A percentile compares a stretch with the other conserved stretches of the same genome.
Evolutionary conservation across 2,329 filamentous ascomycete genomes (phyloP).

Genomic region (Colletotrichum chrysophilum): DNA sequence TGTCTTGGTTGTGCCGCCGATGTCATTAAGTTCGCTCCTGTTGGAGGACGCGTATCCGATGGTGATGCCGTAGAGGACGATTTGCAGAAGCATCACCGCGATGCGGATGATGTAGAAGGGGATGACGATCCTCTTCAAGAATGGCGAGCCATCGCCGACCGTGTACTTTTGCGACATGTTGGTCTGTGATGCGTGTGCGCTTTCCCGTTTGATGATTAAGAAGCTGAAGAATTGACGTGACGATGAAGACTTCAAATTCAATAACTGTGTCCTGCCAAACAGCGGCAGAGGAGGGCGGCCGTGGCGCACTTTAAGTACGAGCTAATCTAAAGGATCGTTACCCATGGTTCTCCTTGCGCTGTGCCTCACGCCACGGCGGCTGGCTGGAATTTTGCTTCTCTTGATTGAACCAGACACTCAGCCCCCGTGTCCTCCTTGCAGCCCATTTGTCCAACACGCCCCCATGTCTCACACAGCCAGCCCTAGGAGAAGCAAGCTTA

Average conservation of each 20-base stretch:
- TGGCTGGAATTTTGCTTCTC: not conserved
- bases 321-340: not conserved
- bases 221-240: not conserved
- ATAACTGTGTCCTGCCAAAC: not conserved
- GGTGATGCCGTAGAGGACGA: constrained; percentile 26
- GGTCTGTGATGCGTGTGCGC: not conserved
- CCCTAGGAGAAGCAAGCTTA: not conserved
- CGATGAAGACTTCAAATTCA: not conserved
- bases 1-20: not conserved
- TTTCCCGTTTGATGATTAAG: not conserved
- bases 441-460: not conserved
- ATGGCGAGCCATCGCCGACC: constrained; percentile 35
- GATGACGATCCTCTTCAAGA: constrained; percentile 37
- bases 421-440: not conserved
- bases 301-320: not conserved
- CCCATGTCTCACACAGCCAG: not conserved
- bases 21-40: constrained; percentile 19
- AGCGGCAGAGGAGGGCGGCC: not conserved
- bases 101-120: constrained; percentile 39
- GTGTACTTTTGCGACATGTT: constrained; percentile 29
- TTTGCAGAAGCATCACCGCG: constrained; percentile 30
- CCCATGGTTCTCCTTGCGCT: not conserved
- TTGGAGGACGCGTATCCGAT: constrained; percentile 24
- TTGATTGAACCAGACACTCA: not conserved
- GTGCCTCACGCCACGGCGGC: not conserved